Percentiles rank a stretch among this genome's conserved stretches.
These are phyloP conservation scores for Nicotiana attenuata DNA, from an alignment of 257 asterid genomes.

Conservation along the genomic window DNA sequence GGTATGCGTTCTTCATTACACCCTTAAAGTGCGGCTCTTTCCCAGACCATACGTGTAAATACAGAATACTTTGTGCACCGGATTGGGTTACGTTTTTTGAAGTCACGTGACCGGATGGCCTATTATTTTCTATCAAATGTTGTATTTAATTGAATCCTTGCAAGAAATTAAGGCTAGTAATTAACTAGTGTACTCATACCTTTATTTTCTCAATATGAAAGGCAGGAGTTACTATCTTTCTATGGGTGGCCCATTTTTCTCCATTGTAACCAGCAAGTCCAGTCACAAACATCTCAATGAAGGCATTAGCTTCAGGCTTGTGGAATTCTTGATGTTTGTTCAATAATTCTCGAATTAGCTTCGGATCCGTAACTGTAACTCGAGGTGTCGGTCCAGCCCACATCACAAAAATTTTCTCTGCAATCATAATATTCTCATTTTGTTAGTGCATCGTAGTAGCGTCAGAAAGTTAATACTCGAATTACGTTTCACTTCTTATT, in stretches of 20 bases:
- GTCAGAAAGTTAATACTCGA: no score
- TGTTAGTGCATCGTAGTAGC: not conserved
- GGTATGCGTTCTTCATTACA: no score
- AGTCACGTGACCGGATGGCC: no score
- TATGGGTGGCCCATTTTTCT: constrained; percentile 22
- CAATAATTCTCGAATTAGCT: constrained; percentile 10
- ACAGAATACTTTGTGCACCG: no score
- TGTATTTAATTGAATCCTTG: not conserved
- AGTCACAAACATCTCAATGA: constrained; percentile 17
- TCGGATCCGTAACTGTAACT: constrained; percentile 22
- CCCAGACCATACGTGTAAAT: no score
- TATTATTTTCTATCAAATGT: not conserved
- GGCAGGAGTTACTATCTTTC: constrained; percentile 28
- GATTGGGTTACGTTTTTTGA: no score
- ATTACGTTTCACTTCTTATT: no score
- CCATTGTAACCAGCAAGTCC: constrained; percentile 32
- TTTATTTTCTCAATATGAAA: constrained; percentile 30
- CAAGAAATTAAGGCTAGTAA: not conserved
- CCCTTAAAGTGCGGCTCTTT: no score
- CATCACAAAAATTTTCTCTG: not conserved
- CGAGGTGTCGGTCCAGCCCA: constrained; percentile 9
- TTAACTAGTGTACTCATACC: constrained; percentile 4
- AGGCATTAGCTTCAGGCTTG: not conserved
- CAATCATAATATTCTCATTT: not conserved
- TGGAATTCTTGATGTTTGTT: constrained; percentile 6